These are phyloP conservation scores for Macrocystidia cucumis DNA, from an alignment of 1,284 basidiomycete species.

Conservation along the genomic window DNA sequence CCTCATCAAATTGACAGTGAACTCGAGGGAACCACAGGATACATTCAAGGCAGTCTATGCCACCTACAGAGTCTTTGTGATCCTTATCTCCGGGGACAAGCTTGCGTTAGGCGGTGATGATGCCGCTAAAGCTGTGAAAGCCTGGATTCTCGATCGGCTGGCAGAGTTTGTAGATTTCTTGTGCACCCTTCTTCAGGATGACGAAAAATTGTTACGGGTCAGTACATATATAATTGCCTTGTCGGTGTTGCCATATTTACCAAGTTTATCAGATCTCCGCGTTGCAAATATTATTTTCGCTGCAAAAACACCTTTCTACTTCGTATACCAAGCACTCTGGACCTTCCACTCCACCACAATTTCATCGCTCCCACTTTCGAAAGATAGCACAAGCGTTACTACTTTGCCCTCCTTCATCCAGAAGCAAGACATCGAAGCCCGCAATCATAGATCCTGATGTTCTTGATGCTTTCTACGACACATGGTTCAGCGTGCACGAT, in stretches of 20 bases:
- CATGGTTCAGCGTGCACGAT: conserved; percentile 76
- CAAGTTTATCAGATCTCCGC: conserved; percentile 53
- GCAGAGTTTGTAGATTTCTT: conserved; percentile 63
- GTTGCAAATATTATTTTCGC: conserved; percentile 73
- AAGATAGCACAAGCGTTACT: conserved; percentile 57
- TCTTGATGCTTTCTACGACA: conserved; percentile 54
- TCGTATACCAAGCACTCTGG: conserved; percentile 39
- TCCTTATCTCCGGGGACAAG: conserved; percentile 53
- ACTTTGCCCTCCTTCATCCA: conserved; percentile 46
- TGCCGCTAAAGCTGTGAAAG: conserved; percentile 57
- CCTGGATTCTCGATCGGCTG: conserved; percentile 71
- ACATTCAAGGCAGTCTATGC: conserved; percentile 78
- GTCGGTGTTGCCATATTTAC: too few relatives aligned
- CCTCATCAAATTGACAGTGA: conserved; percentile 52
- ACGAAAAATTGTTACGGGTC: conserved; percentile 45
- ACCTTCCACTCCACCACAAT: conserved; percentile 37
- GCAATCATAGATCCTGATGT: conserved; percentile 50
- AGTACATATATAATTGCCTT: conserved; percentile 11
- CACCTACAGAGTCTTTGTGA: conserved; percentile 73
- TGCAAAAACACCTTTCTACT: conserved; percentile 72
- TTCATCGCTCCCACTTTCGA: conserved; percentile 64
- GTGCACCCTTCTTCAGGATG: conserved; percentile 64
- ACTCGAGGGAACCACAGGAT: conserved; percentile 37
- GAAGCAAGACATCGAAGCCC: conserved; percentile 12
- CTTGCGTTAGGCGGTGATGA: conserved; percentile 42